Evolutionary conservation across 2,329 filamentous ascomycete genomes (phyloP), one percentile per base, ranked within the genome.

Genomic region (Gliomastix tumulicola): DNA sequence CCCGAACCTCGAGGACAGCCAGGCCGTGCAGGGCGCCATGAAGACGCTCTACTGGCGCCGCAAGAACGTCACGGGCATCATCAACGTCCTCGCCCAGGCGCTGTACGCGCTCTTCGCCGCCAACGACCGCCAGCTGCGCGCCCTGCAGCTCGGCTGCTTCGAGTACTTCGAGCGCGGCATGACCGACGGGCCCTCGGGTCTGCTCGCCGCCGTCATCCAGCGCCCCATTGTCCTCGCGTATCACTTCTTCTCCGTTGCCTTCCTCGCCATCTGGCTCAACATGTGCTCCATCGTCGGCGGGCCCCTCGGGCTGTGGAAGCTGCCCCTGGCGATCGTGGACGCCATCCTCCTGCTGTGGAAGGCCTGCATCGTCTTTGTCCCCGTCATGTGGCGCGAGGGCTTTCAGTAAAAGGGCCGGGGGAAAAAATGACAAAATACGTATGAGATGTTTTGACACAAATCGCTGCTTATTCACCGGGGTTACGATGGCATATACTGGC

Each of bases 41-140:
- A 64, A 70, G 11, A 59, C 68, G 13, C 92, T 97, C 65, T 88
- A 97, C 71, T 94, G 87, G 86, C 70, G 71, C 47, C 79, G 92
- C 51, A 97, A 97, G 67, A 67, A 71, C 44, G 70, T 88, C 34
- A 87, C 86, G 0, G 79, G 79, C 36, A 89, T 95, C 48, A 92
- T 98, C 71, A 98, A 98, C 62, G 94, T 97, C 49, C 79, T 98
- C n/a, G 90, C 92, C 2, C 86, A 92, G 68, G 89, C 92, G 1
- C 74, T 98, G 2, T 98, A 98, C 66, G 71, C 76, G 21, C 76
- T 98, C 11, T 98, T 97, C 56, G 88, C 90, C 13, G 92, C 90
- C 35, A 71, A 94, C 56, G 83, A 86, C 59, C 62, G 70, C 31
- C 76, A 89, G 53, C 77, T 97, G 36, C 77, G 76, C 45, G 80